phyloP scores from a whole-genome alignment of 2,329 filamentous ascomycete genomes.

The Beauveria caledonica region DNA sequence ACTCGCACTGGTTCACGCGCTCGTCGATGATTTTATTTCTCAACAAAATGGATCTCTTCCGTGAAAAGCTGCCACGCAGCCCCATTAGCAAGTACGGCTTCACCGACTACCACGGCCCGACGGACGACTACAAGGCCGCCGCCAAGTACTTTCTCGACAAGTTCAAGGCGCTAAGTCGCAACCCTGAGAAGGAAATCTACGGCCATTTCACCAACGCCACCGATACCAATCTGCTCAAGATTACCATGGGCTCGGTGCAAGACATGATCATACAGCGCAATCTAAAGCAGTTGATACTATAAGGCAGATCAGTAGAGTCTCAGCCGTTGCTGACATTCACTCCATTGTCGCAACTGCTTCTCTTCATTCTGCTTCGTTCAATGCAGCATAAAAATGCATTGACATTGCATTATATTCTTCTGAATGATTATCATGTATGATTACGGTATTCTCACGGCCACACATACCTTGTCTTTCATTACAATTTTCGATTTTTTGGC shows the following conservation, averaged over 20 bases:
- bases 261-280: conserved; percentile 85
- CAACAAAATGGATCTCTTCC: conserved; percentile 84
- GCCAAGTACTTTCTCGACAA: conserved; percentile 78
- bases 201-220: conserved; percentile 56
- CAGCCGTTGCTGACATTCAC: background rate
- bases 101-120: conserved; percentile 67
- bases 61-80: conserved; percentile 62
- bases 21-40: conserved; percentile 77
- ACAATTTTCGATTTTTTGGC: background rate
- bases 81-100: conserved; percentile 68
- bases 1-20: conserved; percentile 78
- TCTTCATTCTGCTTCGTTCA: background rate
- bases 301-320: conserved; percentile 13
- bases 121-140: conserved; percentile 63
- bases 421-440: conserved; percentile 9
- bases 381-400: background rate
- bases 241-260: conserved; percentile 78
- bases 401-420: background rate
- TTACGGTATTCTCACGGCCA: conserved; percentile 12
- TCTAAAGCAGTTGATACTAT: conserved; percentile 69
- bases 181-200: conserved; percentile 55
- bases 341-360: background rate
- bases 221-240: conserved; percentile 69
- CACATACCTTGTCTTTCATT: background rate
- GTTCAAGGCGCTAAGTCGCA: conserved; percentile 67